A percentile compares a stretch with the other conserved stretches of the same genome.
These are phyloP conservation scores for Pilatotrama ljubarskyi DNA, from an alignment of 768 basidiomycete species.

Conservation along the genomic window DNA sequence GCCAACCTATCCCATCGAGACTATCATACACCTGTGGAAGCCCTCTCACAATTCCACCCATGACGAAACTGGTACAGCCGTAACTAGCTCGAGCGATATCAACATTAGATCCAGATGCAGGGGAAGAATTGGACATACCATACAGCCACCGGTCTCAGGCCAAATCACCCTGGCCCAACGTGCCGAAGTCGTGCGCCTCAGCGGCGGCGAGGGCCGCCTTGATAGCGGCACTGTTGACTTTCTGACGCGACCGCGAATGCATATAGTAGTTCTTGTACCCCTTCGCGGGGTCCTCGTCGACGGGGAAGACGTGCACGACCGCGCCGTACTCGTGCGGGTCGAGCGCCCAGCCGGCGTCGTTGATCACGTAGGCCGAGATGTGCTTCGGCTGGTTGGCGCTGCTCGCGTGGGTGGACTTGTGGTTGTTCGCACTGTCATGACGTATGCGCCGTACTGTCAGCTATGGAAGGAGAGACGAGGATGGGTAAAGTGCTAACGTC, in stretches of 20 bases:
- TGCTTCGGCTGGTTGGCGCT: neutral
- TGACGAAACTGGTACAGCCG: no score
- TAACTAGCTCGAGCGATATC: no score
- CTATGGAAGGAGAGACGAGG: neutral
- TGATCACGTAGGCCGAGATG: neutral
- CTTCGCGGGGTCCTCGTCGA: neutral
- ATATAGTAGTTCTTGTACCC: neutral
- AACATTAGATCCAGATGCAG: no score
- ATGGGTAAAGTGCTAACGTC: neutral
- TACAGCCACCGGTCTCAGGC: neutral
- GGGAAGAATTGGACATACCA: no score
- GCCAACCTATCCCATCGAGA: no score
- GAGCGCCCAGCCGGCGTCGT: neutral
- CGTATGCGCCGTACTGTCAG: neutral
- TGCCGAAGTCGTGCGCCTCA: neutral
- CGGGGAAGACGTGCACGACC: neutral
- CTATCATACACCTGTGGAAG: no score
- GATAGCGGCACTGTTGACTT: neutral
- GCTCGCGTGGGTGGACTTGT: neutral
- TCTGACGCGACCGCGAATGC: neutral
- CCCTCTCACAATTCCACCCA: no score
- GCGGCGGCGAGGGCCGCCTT: neutral
- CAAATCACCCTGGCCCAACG: neutral
- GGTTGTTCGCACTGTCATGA: neutral
- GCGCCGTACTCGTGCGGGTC: neutral